Evolutionary conservation across 2,329 filamentous ascomycete species (phyloP).

Genomic region (Ophiosphaerella narmari): DNA sequence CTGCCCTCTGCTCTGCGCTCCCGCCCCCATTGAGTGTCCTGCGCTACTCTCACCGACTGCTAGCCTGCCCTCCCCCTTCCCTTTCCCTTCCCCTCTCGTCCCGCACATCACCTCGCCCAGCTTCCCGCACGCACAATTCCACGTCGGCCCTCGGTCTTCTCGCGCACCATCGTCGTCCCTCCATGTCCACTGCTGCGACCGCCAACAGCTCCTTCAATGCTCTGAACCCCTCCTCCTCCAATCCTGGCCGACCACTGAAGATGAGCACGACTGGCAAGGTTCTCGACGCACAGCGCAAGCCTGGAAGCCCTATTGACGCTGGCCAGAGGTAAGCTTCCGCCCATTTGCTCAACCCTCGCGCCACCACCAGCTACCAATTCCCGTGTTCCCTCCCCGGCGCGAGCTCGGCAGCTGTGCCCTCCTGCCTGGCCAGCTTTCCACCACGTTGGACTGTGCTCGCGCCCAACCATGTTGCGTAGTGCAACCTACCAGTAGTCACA

Average conservation of each 20-base stretch:
- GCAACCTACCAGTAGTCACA: slow-evolving; percentile 41
- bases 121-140: slow-evolving; percentile 18
- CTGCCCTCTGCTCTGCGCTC: slow-evolving; percentile 14
- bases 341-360: not conserved
- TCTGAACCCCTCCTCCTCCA: slow-evolving; percentile 40
- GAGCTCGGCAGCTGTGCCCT: not conserved
- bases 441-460: slow-evolving; percentile 22
- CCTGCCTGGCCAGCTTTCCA: slow-evolving; percentile 20
- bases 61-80: slow-evolving; percentile 12
- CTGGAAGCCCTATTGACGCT: slow-evolving; percentile 59
- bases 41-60: slow-evolving; percentile 23
- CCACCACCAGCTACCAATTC: not conserved
- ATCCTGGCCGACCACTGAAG: slow-evolving; percentile 53
- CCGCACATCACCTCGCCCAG: slow-evolving; percentile 12
- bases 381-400: not conserved
- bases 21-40: slow-evolving; percentile 29
- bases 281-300: slow-evolving; percentile 59
- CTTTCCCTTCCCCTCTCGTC: slow-evolving; percentile 17
- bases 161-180: slow-evolving; percentile 21
- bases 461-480: slow-evolving; percentile 28
- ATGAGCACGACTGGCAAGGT: slow-evolving; percentile 56
- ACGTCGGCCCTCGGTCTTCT: slow-evolving; percentile 15
- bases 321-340: slow-evolving; percentile 56
- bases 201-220: slow-evolving; percentile 42
- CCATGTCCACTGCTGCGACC: slow-evolving; percentile 42